phyloP scores from a whole-genome alignment of 352 stramenopile genomes.

The Phytophthora capsici region DNA sequence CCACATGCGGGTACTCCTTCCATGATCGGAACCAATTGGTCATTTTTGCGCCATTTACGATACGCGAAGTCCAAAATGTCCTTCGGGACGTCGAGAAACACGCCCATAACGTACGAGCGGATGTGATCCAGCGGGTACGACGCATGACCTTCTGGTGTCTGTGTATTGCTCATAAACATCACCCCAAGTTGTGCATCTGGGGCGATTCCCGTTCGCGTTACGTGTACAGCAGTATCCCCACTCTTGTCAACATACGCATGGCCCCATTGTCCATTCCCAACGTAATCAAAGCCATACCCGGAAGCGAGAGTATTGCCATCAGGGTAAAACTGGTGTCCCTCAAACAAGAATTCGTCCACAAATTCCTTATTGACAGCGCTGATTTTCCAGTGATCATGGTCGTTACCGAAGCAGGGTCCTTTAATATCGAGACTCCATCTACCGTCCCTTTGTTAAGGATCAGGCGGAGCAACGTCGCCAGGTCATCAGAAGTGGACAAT shows the following conservation, averaged over 20 bases:
- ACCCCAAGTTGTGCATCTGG: constrained; percentile 57
- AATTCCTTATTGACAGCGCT: constrained; percentile 44
- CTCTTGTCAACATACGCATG: constrained; percentile 77
- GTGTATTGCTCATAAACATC: constrained; percentile 67
- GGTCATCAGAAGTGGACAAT: constrained; percentile 58
- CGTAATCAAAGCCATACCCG: constrained; percentile 73
- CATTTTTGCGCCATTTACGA: constrained; percentile 29
- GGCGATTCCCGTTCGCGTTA: constrained; percentile 62
- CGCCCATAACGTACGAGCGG: constrained; percentile 67
- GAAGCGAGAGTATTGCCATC: constrained; percentile 62
- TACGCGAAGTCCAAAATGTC: constrained; percentile 47
- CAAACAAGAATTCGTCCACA: constrained; percentile 40
- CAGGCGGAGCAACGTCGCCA: constrained; percentile 61
- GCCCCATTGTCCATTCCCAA: constrained; percentile 61
- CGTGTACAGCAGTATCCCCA: constrained; percentile 57
- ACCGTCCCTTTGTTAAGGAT: constrained; percentile 72
- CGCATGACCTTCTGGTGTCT: constrained; percentile 42
- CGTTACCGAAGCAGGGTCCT: constrained; percentile 43
- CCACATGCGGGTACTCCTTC: constrained; percentile 49
- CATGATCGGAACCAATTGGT: constrained; percentile 38
- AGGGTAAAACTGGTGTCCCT: constrained; percentile 51
- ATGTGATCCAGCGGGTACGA: constrained; percentile 64
- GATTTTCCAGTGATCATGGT: constrained; percentile 74
- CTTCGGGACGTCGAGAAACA: constrained; percentile 72
- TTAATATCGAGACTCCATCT: constrained; percentile 54